Conservation (phyloP, 768 basidiomycete species). For the Hygrocybe coccinea region DNA sequence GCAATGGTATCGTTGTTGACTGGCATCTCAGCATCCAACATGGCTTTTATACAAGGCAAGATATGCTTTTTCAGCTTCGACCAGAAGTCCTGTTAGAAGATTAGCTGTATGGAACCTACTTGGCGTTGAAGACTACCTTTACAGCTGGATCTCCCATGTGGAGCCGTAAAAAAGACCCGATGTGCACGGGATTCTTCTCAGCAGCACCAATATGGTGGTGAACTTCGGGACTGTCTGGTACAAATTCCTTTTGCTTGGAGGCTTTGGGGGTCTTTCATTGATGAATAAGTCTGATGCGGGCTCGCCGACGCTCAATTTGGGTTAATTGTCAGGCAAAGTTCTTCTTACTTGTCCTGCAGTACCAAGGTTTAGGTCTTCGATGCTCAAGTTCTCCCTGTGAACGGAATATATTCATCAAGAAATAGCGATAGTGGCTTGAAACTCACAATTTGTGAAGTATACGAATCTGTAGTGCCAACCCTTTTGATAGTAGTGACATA, state of each 20-base stretch:
- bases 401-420: neutral
- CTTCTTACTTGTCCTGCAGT: constrained; percentile 10
- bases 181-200: neutral
- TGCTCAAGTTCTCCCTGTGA: constrained; percentile 14
- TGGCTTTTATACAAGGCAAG: constrained; percentile 10
- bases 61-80: constrained; percentile 24
- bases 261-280: neutral
- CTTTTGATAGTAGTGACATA: neutral
- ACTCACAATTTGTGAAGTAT: neutral
- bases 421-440: neutral
- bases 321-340: constrained; percentile 10
- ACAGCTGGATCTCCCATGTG: constrained; percentile 3
- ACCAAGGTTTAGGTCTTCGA: constrained; percentile 5
- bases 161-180: neutral
- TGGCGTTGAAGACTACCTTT: neutral
- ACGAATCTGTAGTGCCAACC: neutral
- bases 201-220: neutral
- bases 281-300: constrained; percentile 2
- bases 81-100: constrained; percentile 21
- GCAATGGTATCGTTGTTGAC: neutral
- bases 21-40: neutral
- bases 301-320: constrained; percentile 10
- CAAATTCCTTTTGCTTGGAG: neutral
- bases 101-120: neutral
- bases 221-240: neutral